Conservation (phyloP, 345 rosid genomes). For the Hypericum androsaemum region DNA sequence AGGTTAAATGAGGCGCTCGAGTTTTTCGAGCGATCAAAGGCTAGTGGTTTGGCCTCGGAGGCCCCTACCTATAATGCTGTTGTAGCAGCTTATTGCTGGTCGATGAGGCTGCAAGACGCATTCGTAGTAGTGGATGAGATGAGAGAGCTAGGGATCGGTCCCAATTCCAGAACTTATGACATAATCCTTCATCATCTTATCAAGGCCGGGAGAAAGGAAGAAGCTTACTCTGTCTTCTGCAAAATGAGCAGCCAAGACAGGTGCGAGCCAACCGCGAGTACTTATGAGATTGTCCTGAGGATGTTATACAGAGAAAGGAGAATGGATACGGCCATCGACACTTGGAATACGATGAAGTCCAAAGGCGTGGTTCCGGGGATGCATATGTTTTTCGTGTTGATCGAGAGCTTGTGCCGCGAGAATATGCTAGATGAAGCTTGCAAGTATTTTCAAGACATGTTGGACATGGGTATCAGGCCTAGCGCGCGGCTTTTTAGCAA, state of each 20-base stretch:
- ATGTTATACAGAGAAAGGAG: slow-evolving; percentile 68
- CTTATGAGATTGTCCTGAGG: slow-evolving; percentile 68
- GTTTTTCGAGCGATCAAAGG: slow-evolving; percentile 48
- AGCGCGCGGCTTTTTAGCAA: slow-evolving; percentile 61
- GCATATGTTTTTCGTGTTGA: slow-evolving; percentile 76
- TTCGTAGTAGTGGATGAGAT: slow-evolving; percentile 55
- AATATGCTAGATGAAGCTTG: slow-evolving; percentile 65
- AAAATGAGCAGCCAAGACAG: slow-evolving; percentile 29
- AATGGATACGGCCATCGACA: slow-evolving; percentile 50
- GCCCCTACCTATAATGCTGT: slow-evolving; percentile 77
- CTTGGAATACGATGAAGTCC: slow-evolving; percentile 72
- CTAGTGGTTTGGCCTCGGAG: slow-evolving; percentile 47
- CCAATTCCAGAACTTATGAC: slow-evolving; percentile 68
- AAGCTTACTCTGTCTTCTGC: slow-evolving; percentile 52
- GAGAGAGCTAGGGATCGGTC: slow-evolving; percentile 44
- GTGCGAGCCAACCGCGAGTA: slow-evolving; percentile 58
- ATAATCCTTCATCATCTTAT: slow-evolving; percentile 63
- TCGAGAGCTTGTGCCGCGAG: slow-evolving; percentile 47
- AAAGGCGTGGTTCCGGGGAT: slow-evolving; percentile 71
- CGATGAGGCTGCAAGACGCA: slow-evolving; percentile 42
- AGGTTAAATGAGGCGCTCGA: slow-evolving; percentile 49
- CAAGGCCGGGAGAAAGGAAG: slow-evolving; percentile 34
- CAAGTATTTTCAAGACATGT: slow-evolving; percentile 71
- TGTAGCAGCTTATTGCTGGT: slow-evolving; percentile 69
- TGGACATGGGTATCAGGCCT: slow-evolving; percentile 77